phyloP scores from a whole-genome alignment of 2,329 filamentous ascomycete genomes.

The Fonsecaea monophora region DNA sequence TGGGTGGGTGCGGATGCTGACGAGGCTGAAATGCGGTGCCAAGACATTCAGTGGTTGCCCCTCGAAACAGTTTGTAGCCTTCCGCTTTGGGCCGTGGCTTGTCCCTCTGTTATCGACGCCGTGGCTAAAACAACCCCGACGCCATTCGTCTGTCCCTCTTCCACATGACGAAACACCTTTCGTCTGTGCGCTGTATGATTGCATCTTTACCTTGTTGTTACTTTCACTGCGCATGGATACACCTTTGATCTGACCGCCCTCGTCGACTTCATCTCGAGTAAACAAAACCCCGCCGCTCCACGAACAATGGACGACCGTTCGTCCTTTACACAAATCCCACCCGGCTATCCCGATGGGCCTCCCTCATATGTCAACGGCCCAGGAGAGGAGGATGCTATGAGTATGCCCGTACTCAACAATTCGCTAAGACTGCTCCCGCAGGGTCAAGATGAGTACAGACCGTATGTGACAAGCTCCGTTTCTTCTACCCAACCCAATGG shows the following conservation, averaged over 20 bases:
- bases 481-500: constrained; percentile 29
- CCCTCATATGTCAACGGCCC: constrained; percentile 47
- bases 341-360: constrained; percentile 52
- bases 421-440: constrained; percentile 56
- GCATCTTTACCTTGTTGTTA: neutral
- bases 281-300: constrained; percentile 27
- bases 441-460: constrained; percentile 47
- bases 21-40: neutral
- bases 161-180: constrained; percentile 21
- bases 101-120: neutral
- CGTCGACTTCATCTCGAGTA: constrained; percentile 18
- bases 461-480: constrained; percentile 47
- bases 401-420: constrained; percentile 45
- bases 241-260: constrained; percentile 24
- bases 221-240: constrained; percentile 29
- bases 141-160: constrained; percentile 5
- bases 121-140: neutral
- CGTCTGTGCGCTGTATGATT: neutral
- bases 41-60: neutral
- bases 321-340: constrained; percentile 41
- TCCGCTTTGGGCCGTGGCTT: neutral
- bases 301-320: constrained; percentile 36
- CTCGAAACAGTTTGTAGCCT: constrained; percentile 5
- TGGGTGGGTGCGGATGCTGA: neutral
- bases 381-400: constrained; percentile 45